Percentiles rank a stretch among this genome's conserved stretches.
phyloP scores from a whole-genome alignment of 2,329 filamentous ascomycete genomes.

The Scedosporium apiospermum region DNA sequence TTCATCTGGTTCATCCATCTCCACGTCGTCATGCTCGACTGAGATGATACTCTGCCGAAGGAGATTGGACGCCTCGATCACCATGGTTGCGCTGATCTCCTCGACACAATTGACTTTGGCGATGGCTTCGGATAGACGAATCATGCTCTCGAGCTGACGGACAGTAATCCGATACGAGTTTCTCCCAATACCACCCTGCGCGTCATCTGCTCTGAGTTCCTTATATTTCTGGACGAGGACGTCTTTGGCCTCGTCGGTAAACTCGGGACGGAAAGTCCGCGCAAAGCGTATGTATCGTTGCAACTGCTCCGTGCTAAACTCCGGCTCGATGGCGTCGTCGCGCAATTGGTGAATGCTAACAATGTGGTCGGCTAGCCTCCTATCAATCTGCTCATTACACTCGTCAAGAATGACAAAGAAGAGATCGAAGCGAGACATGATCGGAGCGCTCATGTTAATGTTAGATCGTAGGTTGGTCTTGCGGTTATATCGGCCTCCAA shows the following conservation, averaged over 20 bases:
- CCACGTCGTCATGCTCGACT: slow-evolving; percentile 94
- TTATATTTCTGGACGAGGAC: slow-evolving; percentile 90
- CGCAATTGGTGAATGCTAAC: slow-evolving; percentile 88
- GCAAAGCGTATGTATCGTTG: slow-evolving; percentile 97
- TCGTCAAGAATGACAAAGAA: slow-evolving; percentile 98
- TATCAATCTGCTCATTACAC: slow-evolving; percentile 85
- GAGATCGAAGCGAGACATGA: slow-evolving; percentile 98
- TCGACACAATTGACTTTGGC: slow-evolving; percentile 95
- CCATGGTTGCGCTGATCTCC: slow-evolving; percentile 75
- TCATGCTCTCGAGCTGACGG: slow-evolving; percentile 89
- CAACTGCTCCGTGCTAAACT: slow-evolving; percentile 92
- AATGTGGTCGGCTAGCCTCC: slow-evolving; percentile 88
- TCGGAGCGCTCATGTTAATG: slow-evolving; percentile 97
- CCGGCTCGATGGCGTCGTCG: slow-evolving; percentile 82
- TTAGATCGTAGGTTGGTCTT: slow-evolving; percentile 89
- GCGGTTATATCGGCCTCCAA: slow-evolving; percentile 93
- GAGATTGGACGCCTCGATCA: slow-evolving; percentile 84
- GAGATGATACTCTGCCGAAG: slow-evolving; percentile 92
- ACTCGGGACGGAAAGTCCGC: slow-evolving; percentile 85
- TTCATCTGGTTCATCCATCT: slow-evolving; percentile 68
- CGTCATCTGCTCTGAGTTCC: slow-evolving; percentile 85
- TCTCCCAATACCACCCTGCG: slow-evolving; percentile 84
- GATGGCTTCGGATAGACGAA: slow-evolving; percentile 93
- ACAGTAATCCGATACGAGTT: slow-evolving; percentile 98
- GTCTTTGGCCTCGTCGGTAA: slow-evolving; percentile 77